Percentiles rank a stretch among this genome's conserved stretches.
These are phyloP conservation scores for Simmondsia chinensis DNA, from an alignment of 148 eudicot genomes.

Conservation along the genomic window DNA sequence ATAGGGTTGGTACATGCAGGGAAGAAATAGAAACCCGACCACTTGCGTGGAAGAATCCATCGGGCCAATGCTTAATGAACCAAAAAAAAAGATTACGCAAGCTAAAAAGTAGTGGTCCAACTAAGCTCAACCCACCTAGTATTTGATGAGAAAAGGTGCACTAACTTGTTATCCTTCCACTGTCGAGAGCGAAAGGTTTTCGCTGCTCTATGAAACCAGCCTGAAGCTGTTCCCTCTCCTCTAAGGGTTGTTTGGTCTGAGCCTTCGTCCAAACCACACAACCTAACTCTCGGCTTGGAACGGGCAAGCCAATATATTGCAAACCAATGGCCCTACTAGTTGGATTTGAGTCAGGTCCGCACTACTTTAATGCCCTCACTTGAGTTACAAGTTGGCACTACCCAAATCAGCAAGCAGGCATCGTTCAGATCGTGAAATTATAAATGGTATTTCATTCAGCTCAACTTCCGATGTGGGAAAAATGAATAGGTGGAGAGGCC, in stretches of 20 bases:
- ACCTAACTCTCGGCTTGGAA: conserved; percentile 15
- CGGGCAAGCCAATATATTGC: conserved; percentile 7
- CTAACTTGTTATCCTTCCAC: conserved; percentile 19
- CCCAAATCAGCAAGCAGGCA: conserved; percentile 4
- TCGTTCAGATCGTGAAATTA: too few species aligned
- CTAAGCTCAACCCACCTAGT: background rate
- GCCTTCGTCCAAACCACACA: conserved; percentile 1
- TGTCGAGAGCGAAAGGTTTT: conserved; percentile 9
- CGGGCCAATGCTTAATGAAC: too few species aligned
- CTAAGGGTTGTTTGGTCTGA: background rate
- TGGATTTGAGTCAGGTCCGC: background rate
- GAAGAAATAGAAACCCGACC: too few species aligned
- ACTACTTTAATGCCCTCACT: conserved; percentile 1
- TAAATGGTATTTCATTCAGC: too few species aligned
- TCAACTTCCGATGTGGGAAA: too few species aligned
- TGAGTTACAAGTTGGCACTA: conserved; percentile 1
- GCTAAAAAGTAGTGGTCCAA: conserved; percentile 7
- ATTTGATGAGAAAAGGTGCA: background rate
- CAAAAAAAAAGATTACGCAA: too few species aligned
- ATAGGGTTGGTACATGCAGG: too few species aligned
- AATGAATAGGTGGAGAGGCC: too few species aligned
- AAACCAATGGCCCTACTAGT: background rate
- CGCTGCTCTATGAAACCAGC: conserved; percentile 27
- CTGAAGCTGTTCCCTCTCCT: conserved; percentile 18
- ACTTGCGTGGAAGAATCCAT: too few species aligned